phyloP scores from a whole-genome alignment of 176 grass and related monocot genomes.

The Avena insularis region DNA sequence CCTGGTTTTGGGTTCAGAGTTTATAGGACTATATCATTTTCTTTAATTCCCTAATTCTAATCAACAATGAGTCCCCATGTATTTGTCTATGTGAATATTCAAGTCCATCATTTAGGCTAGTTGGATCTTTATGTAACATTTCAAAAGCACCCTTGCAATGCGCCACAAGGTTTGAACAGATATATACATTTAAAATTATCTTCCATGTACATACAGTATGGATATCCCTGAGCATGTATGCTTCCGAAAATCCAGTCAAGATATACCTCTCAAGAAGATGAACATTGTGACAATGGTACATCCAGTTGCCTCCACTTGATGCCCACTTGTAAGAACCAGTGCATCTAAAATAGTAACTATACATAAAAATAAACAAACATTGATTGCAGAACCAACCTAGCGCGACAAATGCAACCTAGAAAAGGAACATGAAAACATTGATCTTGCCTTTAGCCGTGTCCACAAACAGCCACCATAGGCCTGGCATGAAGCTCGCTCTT shows the following conservation, averaged over 20 bases:
- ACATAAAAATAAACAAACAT: slow-evolving; percentile 35
- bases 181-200: neutral
- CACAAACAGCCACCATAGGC: slow-evolving; percentile 24
- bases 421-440: neutral
- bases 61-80: too few relatives aligned
- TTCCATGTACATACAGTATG: neutral
- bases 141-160: too few relatives aligned
- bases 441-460: slow-evolving; percentile 61
- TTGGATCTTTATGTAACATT: too few relatives aligned
- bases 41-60: too few relatives aligned
- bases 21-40: too few relatives aligned
- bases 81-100: too few relatives aligned
- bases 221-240: neutral
- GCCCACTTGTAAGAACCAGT: slow-evolving; percentile 63
- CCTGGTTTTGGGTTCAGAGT: neutral
- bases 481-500: too few relatives aligned
- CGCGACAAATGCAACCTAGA: neutral
- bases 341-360: neutral
- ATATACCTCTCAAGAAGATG: slow-evolving; percentile 75
- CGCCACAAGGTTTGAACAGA: too few relatives aligned
- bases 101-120: too few relatives aligned
- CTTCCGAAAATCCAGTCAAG: slow-evolving; percentile 9
- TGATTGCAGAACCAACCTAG: neutral
- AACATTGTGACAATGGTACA: slow-evolving; percentile 60
- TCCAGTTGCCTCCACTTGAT: slow-evolving; percentile 67